Evolutionary conservation across 192 early-diverging fungal genomes (phyloP), one percentile per base, ranked within the genome.

Genomic region (Entomortierella parvispora): DNA sequence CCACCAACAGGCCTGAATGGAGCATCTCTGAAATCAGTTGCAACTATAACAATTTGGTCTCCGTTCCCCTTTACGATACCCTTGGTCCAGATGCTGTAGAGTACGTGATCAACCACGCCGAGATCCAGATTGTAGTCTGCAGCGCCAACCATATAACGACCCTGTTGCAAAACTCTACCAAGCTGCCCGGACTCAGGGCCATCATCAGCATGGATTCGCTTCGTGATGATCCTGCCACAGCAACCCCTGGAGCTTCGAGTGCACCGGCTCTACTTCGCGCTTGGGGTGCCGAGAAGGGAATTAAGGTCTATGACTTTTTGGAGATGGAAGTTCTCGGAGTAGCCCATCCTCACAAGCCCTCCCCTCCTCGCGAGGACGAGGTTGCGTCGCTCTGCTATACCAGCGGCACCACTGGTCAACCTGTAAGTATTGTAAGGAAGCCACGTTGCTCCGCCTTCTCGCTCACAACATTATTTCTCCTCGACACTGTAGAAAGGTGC

Each of bases 41-140:
- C 37, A 87, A 84, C 70, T 81, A 83, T 54, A 84, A 87, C 54
- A 85, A 84, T 67, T 46, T 89, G 37, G 82, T 87, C 45, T 79
- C 86, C 4, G 93, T 96, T 9, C 84, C 95, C 2, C 82, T 97
- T 14, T 96, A 96, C 82, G 95, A 97, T 65, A 95, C 94, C 10
- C 86, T 97, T 26, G 97, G 94, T 51, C 81, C 88, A 0, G 93
- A 94, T 22, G 84, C 91, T 8, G 75, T 96, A 45, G 87, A 92
- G 80, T 95, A 90, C 71, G 90, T 95, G 29, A 69, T 95, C 43
- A 94, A 92, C 69, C 93, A 96, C 62, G 83, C 94, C 15, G 94
- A 94, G 28, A 80, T 94, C 49, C 68, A 81, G 20, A 58, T 93
- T 37, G 69, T 94, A 25, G 86, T 94, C 15, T 56, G 87, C 64